These are phyloP conservation scores for Starmerella khaoyaiensis DNA, from an alignment of 805 yeast species.

Conservation along the genomic window DNA sequence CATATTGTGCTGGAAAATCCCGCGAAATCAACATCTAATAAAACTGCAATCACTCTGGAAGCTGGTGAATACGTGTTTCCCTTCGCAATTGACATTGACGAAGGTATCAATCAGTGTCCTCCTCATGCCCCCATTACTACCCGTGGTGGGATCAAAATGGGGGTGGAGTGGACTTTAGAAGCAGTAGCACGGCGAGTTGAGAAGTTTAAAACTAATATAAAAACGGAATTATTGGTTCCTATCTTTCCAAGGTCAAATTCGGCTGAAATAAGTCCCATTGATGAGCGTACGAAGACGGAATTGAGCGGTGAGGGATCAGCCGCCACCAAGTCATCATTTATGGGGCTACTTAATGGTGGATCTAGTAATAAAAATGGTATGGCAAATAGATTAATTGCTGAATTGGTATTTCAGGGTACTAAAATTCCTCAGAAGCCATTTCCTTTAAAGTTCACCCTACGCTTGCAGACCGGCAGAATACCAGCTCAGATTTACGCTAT, in stretches of 20 bases:
- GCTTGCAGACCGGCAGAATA: not conserved
- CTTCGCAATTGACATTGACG: constrained; percentile 6
- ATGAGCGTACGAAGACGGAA: not conserved
- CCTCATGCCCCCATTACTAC: constrained; percentile 8
- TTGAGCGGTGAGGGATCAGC: constrained; percentile 5
- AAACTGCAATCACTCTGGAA: constrained; percentile 5
- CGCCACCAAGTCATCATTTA: not conserved
- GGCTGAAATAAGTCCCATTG: not conserved
- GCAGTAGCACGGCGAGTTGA: constrained; percentile 2
- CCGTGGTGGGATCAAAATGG: not conserved
- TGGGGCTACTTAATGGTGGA: not conserved
- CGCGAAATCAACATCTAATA: not conserved
- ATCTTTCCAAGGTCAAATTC: constrained; percentile 4
- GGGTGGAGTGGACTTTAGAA: constrained; percentile 7
- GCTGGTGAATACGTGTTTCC: constrained; percentile 14
- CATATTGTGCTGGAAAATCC: constrained; percentile 1
- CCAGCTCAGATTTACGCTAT: not conserved
- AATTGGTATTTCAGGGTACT: not conserved
- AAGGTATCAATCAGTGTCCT: constrained; percentile 8
- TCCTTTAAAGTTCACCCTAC: constrained; percentile 1
- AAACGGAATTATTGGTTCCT: not conserved
- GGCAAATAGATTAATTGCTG: not conserved
- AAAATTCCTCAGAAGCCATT: constrained; percentile 7
- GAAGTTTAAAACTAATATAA: not conserved
- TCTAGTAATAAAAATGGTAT: not conserved